Conservation (phyloP, 495 filamentous ascomycete species). For the Penicillium daleae region DNA sequence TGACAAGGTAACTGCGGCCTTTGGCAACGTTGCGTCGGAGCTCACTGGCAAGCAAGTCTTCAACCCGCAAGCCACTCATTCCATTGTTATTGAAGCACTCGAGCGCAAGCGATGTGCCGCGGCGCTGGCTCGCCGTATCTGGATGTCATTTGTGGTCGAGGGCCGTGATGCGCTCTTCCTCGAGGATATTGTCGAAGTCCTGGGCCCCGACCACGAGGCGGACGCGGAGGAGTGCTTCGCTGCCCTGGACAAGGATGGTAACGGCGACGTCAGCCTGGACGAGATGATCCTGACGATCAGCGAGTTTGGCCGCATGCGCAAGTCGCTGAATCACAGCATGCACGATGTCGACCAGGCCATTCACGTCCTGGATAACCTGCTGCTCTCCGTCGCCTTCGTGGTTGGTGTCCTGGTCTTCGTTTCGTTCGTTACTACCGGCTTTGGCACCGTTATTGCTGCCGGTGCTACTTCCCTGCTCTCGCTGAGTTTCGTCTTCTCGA, state of each 20-base stretch:
- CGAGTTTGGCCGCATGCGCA: conserved; percentile 79
- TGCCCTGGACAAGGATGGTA: conserved; percentile 80
- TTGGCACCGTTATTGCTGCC: conserved; percentile 88
- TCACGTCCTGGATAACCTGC: conserved; percentile 81
- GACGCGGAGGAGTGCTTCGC: conserved; percentile 85
- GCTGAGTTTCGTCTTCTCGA: conserved; percentile 90
- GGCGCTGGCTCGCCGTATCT: conserved; percentile 86
- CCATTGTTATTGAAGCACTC: conserved; percentile 83
- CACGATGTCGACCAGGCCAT: conserved; percentile 97
- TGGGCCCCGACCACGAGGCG: conserved; percentile 68
- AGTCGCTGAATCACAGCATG: conserved; percentile 87
- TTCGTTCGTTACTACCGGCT: conserved; percentile 82
- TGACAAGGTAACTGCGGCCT: conserved; percentile 86
- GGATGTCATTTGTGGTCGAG: conserved; percentile 98
- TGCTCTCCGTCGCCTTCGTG: conserved; percentile 76
- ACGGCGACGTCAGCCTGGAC: conserved; percentile 91
- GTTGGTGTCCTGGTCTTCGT: conserved; percentile 87
- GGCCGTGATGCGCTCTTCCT: conserved; percentile 75
- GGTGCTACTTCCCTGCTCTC: conserved; percentile 93
- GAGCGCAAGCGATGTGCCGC: conserved; percentile 82
- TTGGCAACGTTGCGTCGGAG: conserved; percentile 93
- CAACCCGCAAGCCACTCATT: conserved; percentile 85
- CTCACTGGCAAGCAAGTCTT: conserved; percentile 95
- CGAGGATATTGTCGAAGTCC: conserved; percentile 86
- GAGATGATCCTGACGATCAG: conserved; percentile 91